Percentiles rank a stretch among this genome's conserved stretches.
These are phyloP conservation scores for Omphalotus guepiniiformis DNA, from an alignment of 768 basidiomycete species.

Conservation along the genomic window DNA sequence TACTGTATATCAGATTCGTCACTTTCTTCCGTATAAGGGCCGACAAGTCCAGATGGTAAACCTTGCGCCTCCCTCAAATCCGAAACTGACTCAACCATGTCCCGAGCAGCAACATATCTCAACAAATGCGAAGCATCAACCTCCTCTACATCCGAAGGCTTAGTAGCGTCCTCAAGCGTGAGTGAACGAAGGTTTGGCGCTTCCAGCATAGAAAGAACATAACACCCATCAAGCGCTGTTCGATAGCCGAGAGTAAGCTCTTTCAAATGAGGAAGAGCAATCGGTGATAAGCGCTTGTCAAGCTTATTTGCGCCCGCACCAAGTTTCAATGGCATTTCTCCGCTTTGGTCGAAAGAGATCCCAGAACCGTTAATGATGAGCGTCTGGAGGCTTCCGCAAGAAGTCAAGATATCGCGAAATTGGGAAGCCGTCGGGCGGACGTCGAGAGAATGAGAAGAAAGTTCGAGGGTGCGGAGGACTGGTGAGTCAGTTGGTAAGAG, in stretches of 20 bases:
- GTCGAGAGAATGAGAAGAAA: slow-evolving; percentile 49
- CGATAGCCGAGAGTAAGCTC: slow-evolving; percentile 43
- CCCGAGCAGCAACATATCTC: slow-evolving; percentile 24
- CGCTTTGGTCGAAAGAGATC: background rate
- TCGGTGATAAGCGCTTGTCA: slow-evolving; percentile 21
- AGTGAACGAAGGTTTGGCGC: slow-evolving; percentile 36
- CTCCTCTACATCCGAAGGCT: slow-evolving; percentile 36
- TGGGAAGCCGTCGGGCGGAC: slow-evolving; percentile 48
- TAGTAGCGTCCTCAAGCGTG: slow-evolving; percentile 40
- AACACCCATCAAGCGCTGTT: slow-evolving; percentile 31
- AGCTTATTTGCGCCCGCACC: slow-evolving; percentile 6
- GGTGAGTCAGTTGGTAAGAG: slow-evolving; percentile 25
- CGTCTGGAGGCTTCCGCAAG: slow-evolving; percentile 34
- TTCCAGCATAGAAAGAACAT: slow-evolving; percentile 35
- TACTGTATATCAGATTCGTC: no score
- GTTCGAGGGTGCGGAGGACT: slow-evolving; percentile 35
- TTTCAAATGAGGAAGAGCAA: slow-evolving; percentile 34
- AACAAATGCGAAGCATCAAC: slow-evolving; percentile 37
- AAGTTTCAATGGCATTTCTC: background rate
- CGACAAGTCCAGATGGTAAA: no score
- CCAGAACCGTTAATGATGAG: slow-evolving; percentile 50
- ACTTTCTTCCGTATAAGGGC: no score
- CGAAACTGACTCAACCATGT: background rate
- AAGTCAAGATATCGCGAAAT: slow-evolving; percentile 38
- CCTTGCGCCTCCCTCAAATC: background rate